Conservation (phyloP, 2,329 filamentous ascomycete genomes). For the Cytospora piceae region DNA sequence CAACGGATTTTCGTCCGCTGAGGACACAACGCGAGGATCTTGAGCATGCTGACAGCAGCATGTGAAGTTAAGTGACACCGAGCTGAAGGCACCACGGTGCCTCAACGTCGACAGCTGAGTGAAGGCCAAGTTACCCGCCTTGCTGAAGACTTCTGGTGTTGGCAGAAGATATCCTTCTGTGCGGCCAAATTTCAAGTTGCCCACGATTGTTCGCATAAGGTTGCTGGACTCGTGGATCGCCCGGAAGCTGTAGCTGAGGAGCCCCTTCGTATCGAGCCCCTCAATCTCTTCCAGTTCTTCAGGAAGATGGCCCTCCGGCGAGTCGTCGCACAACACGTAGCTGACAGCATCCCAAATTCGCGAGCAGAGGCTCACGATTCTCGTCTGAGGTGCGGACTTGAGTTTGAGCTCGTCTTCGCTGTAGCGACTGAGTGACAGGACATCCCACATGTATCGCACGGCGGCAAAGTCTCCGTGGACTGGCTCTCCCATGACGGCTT, state of each 20-base stretch:
- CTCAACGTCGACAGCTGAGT: constrained; percentile 80
- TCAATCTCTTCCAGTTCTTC: constrained; percentile 74
- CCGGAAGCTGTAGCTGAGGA: constrained; percentile 93
- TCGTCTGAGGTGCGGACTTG: constrained; percentile 51
- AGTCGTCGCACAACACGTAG: constrained; percentile 86
- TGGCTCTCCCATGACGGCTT: constrained; percentile 67
- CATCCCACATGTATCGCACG: constrained; percentile 62
- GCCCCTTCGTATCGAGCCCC: constrained; percentile 80
- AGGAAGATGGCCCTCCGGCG: constrained; percentile 84
- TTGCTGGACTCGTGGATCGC: constrained; percentile 92
- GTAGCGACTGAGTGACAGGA: constrained; percentile 49
- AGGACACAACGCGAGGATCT: constrained; percentile 44
- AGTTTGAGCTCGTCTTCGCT: constrained; percentile 41
- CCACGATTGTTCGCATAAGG: constrained; percentile 66
- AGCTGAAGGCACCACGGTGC: constrained; percentile 91
- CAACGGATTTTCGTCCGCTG: constrained; percentile 46
- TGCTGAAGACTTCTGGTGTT: constrained; percentile 59
- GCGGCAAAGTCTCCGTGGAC: constrained; percentile 73
- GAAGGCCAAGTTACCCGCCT: constrained; percentile 76
- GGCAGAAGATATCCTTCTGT: constrained; percentile 51
- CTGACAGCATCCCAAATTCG: constrained; percentile 79
- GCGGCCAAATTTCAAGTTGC: constrained; percentile 55
- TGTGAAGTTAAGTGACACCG: constrained; percentile 86
- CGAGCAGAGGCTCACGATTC: constrained; percentile 63
- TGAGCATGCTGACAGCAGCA: constrained; percentile 72